Conservation (phyloP, 2,329 filamentous ascomycete species). For the Colletotrichum lindemuthianum region DNA sequence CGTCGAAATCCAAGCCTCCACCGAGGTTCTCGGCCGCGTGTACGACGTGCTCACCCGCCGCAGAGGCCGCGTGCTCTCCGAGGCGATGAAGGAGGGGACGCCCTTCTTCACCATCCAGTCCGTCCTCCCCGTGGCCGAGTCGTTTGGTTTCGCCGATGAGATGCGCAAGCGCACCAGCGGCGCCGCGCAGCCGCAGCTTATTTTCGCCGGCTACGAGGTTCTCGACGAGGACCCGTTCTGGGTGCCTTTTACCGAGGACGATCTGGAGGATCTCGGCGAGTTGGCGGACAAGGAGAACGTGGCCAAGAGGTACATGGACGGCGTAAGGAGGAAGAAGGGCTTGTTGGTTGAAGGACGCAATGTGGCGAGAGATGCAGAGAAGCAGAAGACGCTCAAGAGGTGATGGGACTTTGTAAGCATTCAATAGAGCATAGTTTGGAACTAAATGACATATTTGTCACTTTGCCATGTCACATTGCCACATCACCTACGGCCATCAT, state of each 20-base stretch:
- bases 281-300: conserved; percentile 94
- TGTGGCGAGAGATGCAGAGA: conserved; percentile 88
- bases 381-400: conserved; percentile 79
- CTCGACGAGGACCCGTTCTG: conserved; percentile 97
- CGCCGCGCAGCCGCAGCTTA: conserved; percentile 89
- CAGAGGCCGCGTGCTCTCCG: conserved; percentile 86
- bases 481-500: too few relatives aligned
- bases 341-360: conserved; percentile 82
- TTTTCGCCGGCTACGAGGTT: conserved; percentile 92
- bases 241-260: conserved; percentile 96
- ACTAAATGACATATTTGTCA: too few relatives aligned
- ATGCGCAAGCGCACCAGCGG: conserved; percentile 95
- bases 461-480: too few relatives aligned
- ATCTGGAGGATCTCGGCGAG: conserved; percentile 95
- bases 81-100: conserved; percentile 93
- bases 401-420: conserved; percentile 42
- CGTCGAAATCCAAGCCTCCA: conserved; percentile 96
- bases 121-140: conserved; percentile 89
- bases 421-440: too few relatives aligned
- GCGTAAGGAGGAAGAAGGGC: conserved; percentile 87
- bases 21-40: conserved; percentile 93
- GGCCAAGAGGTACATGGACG: conserved; percentile 95
- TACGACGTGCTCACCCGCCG: conserved; percentile 98
- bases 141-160: conserved; percentile 95
- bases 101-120: conserved; percentile 96